Evolutionary conservation across 805 yeast genomes (phyloP).

Genomic region (Starmerella tilneyi): DNA sequence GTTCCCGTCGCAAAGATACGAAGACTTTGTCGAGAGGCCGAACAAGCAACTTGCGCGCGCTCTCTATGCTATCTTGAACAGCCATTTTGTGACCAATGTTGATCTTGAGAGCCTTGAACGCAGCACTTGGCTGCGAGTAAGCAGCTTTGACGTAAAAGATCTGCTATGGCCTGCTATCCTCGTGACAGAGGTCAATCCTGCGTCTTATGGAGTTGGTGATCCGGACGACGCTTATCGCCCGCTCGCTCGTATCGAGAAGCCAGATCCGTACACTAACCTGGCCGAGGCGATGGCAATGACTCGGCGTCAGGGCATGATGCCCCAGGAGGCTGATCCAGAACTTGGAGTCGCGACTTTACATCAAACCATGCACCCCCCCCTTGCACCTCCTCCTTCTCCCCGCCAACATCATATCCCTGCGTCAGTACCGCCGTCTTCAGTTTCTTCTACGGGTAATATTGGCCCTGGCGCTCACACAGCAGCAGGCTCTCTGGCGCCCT

Average conservation of each 20-base stretch:
- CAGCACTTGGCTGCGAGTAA: slow-evolving; percentile 23
- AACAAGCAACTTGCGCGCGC: slow-evolving; percentile 19
- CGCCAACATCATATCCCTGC: not conserved
- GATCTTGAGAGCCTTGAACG: slow-evolving; percentile 14
- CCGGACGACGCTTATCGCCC: slow-evolving; percentile 9
- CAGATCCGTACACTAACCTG: slow-evolving; percentile 16
- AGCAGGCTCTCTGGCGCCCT: slow-evolving; percentile 2
- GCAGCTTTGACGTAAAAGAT: slow-evolving; percentile 17
- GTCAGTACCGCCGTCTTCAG: not conserved
- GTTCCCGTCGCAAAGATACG: slow-evolving; percentile 10
- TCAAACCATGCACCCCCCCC: slow-evolving; percentile 17
- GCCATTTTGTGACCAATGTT: slow-evolving; percentile 11
- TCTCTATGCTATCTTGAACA: slow-evolving; percentile 12
- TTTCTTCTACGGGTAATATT: not conserved
- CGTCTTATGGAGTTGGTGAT: slow-evolving; percentile 4
- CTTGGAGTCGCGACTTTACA: slow-evolving; percentile 3
- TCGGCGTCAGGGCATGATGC: slow-evolving; percentile 3
- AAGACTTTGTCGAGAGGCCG: slow-evolving; percentile 19
- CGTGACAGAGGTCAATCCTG: slow-evolving; percentile 13
- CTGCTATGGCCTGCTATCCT: slow-evolving; percentile 24
- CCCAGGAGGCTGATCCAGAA: slow-evolving; percentile 2
- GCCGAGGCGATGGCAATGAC: slow-evolving; percentile 16
- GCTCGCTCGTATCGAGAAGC: slow-evolving; percentile 13
- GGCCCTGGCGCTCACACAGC: not conserved
- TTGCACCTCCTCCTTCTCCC: slow-evolving; percentile 22